Conservation (phyloP, 2,329 filamentous ascomycete genomes). For the Fusarium poae region DNA sequence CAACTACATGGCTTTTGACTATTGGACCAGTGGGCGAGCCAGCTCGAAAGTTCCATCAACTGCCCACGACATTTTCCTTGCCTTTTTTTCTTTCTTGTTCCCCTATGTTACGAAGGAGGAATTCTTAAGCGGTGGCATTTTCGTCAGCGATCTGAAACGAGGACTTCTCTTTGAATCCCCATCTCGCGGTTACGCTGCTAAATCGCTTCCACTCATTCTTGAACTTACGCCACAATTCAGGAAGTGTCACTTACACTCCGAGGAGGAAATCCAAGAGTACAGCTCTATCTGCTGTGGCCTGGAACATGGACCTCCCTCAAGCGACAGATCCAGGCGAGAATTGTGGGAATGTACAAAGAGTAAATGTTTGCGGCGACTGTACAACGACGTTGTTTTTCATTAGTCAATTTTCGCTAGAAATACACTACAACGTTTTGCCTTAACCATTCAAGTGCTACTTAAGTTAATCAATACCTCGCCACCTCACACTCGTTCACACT, state of each 20-base stretch:
- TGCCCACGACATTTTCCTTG: conserved; percentile 36
- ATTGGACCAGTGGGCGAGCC: conserved; percentile 25
- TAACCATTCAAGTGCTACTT: not conserved
- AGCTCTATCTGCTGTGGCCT: conserved; percentile 3
- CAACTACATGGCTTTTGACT: conserved; percentile 29
- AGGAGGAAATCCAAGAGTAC: conserved; percentile 8
- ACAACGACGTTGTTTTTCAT: conserved; percentile 42
- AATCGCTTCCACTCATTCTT: conserved; percentile 23
- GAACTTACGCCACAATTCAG: conserved; percentile 6
- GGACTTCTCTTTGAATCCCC: conserved; percentile 25
- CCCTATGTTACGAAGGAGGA: conserved; percentile 18
- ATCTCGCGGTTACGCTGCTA: conserved; percentile 20
- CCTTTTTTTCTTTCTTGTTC: conserved; percentile 27
- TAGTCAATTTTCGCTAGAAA: conserved; percentile 43
- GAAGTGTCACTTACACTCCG: conserved; percentile 12
- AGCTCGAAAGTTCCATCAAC: conserved; percentile 30
- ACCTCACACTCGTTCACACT: not conserved
- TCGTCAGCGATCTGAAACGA: conserved; percentile 39
- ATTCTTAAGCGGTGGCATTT: conserved; percentile 39
- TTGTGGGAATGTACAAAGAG: conserved; percentile 42
- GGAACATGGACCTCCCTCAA: not conserved
- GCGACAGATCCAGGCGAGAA: conserved; percentile 8
- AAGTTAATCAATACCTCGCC: not conserved
- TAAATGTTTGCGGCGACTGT: conserved; percentile 44
- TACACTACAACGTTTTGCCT: conserved; percentile 34